A percentile compares a stretch with the other conserved stretches of the same genome.
Evolutionary conservation across 208 protist species (phyloP).

Genomic region (Crithidia sp.): DNA sequence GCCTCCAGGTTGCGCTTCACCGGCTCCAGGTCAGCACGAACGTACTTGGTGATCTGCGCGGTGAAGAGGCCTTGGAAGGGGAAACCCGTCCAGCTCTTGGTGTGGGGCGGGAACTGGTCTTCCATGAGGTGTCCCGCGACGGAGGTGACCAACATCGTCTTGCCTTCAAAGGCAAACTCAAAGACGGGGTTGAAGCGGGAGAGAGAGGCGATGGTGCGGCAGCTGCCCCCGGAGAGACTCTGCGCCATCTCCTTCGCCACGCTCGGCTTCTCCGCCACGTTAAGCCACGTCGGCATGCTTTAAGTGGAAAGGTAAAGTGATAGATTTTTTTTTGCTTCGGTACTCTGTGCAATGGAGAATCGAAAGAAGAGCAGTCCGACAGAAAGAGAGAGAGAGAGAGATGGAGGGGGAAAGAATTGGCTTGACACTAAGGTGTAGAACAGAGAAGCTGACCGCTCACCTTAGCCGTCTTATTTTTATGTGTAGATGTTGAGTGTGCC

Average conservation of each 20-base stretch:
- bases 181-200: conserved; percentile 88
- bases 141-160: conserved; percentile 95
- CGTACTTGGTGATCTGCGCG: conserved; percentile 76
- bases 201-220: conserved; percentile 44
- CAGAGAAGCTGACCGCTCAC: too few species aligned
- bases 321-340: neutral
- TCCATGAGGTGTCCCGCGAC: conserved; percentile 97
- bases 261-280: conserved; percentile 96
- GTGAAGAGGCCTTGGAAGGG: conserved; percentile 93
- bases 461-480: too few species aligned
- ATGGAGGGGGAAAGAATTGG: neutral
- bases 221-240: conserved; percentile 71
- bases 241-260: conserved; percentile 90
- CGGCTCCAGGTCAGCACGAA: conserved; percentile 70
- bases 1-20: conserved; percentile 82
- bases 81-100: conserved; percentile 86
- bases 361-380: conserved; percentile 10
- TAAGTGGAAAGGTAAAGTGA: too few species aligned
- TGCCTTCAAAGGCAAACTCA: conserved; percentile 75
- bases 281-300: conserved; percentile 83
- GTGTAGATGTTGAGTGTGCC: too few species aligned
- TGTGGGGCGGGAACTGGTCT: conserved; percentile 83
- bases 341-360: neutral
- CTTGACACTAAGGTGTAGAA: too few species aligned
- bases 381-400: conserved; percentile 1